Evolutionary conservation across 352 stramenopile species (phyloP), one percentile per base, ranked within the genome.

Genomic region (Pythium apleroticum): DNA sequence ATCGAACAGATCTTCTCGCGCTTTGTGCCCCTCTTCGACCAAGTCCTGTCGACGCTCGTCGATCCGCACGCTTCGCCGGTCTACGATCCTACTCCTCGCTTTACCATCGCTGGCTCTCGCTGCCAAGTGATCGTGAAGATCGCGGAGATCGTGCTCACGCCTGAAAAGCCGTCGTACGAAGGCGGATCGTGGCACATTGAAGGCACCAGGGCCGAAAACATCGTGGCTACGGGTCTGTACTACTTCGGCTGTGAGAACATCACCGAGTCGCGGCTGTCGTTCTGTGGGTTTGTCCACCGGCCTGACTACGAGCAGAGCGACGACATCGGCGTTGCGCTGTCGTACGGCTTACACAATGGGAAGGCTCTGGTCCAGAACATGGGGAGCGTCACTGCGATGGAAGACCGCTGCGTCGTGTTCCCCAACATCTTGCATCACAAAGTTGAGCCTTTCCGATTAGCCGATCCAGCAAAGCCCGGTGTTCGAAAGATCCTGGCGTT

Each of bases 161-260:
- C 73, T 11, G 69, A 80, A 7, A 77, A 73, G 1, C 69, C 73
- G 11, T 30, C 17, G 24, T 80, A 73, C 43, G 1, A 41, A 27
- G 69, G 73, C 19, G 65, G 69, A 14, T 52, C 56, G 20, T 80
- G 70, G 70, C 73, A 80, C 39, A 46, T 71, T 0, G 73, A 80
- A 60, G 73, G 70, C 19, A 66, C 61, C 17, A 55, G 65, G 20
- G 45, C 64, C n/a, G 73, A 80, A 43, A 55, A 66, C 33, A 71
- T 80, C 35, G 73, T 76, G 3, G 69, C 73, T 1, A 75, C 73
- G 8, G 73, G 69, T 0, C 64, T 77, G 2, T 71, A 77, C 35
- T 80, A 75, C 61, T 80, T 77, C 63, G 66, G 63, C 14, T 69
- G 58, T 22, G 63, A 74, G 7, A 80, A 77, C 52, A 75, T 80